phyloP scores from a whole-genome alignment of 1,284 basidiomycete genomes.

The Puccinia coronata region DNA sequence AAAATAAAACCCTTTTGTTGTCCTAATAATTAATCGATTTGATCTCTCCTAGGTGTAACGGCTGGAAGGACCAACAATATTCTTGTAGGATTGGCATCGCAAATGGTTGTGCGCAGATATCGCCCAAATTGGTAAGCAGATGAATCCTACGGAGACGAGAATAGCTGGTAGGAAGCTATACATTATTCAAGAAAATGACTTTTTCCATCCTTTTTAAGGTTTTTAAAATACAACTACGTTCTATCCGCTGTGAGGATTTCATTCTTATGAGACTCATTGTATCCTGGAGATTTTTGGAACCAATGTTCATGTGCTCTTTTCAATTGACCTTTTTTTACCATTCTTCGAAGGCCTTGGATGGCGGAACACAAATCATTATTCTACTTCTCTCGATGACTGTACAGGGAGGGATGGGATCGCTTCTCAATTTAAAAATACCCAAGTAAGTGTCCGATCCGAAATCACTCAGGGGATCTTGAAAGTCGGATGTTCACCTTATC shows the following conservation, averaged over 20 bases:
- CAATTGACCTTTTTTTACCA: not conserved
- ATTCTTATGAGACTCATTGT: not conserved
- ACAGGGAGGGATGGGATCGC: conserved; percentile 27
- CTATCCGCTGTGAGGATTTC: conserved; percentile 23
- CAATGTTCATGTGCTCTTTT: not conserved
- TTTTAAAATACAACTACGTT: conserved; percentile 43
- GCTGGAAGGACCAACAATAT: conserved; percentile 22
- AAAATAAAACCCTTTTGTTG: not conserved
- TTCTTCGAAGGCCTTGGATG: conserved; percentile 30
- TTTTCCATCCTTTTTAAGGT: conserved; percentile 6
- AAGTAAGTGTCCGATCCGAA: not conserved
- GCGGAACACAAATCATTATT: conserved; percentile 40
- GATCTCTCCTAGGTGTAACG: conserved; percentile 2
- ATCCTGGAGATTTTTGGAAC: not conserved
- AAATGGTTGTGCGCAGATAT: conserved; percentile 29
- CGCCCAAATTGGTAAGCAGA: conserved; percentile 6
- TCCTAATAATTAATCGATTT: not conserved
- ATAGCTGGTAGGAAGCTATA: no score
- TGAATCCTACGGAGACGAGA: not conserved
- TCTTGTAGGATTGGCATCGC: conserved; percentile 17
- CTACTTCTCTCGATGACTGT: conserved; percentile 20
- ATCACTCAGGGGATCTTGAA: not conserved
- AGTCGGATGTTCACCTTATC: not conserved
- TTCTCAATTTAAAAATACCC: conserved; percentile 20
- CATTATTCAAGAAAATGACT: not conserved